Evolutionary conservation across 2,329 filamentous ascomycete genomes (phyloP).

Genomic region (Cladosporium velox): DNA sequence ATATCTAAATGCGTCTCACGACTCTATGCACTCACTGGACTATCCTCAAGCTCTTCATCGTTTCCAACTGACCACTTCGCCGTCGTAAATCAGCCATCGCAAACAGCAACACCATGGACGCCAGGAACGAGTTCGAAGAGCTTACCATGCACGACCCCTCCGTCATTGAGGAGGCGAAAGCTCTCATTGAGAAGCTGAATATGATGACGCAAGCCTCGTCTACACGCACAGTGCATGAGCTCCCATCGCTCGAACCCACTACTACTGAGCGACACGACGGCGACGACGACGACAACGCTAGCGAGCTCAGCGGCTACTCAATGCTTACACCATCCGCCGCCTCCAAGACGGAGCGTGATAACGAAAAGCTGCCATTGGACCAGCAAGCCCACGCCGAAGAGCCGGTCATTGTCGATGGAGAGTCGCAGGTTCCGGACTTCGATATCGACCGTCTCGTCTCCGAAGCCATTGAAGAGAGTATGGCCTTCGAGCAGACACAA

Average conservation of each 20-base stretch:
- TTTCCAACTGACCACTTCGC: neutral
- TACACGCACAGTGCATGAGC: neutral
- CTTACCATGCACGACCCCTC: neutral
- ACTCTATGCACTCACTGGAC: neutral
- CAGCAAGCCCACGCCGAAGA: neutral
- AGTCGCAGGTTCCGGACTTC: neutral
- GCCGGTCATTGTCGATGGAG: neutral
- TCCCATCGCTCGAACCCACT: neutral
- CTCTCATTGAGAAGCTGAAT: slow-evolving; percentile 3
- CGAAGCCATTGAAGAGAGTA: too few relatives aligned
- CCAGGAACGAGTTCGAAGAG: neutral
- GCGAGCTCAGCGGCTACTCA: neutral
- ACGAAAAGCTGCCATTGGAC: neutral
- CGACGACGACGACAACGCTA: neutral
- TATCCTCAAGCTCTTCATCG: neutral
- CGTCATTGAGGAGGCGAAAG: neutral
- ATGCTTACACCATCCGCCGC: slow-evolving; percentile 1
- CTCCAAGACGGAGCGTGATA: neutral
- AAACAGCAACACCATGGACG: neutral
- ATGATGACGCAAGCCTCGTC: neutral
- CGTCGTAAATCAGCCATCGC: neutral
- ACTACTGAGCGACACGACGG: neutral
- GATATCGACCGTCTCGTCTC: neutral
- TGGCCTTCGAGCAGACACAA: neutral
- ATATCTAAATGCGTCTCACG: neutral